phyloP scores from a whole-genome alignment of 2,329 filamentous ascomycete genomes.

The Phaeosphaeria sp. region DNA sequence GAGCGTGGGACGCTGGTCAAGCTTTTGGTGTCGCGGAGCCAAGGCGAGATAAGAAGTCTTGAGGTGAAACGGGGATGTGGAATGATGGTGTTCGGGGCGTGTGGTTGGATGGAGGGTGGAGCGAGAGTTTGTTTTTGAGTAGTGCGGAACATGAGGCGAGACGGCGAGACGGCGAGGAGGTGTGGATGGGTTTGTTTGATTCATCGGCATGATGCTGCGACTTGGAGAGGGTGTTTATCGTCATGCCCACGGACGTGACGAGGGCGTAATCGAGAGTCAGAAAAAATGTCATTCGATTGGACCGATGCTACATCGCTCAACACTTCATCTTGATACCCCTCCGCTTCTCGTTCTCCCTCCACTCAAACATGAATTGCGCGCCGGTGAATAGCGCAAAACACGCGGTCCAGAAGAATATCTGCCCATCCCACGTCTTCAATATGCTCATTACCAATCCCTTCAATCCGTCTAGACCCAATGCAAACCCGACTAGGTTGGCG shows the following conservation, averaged over 20 bases:
- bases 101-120: too few species aligned
- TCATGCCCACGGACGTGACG: too few species aligned
- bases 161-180: too few species aligned
- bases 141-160: too few species aligned
- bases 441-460: slow-evolving; percentile 78
- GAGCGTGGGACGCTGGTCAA: not conserved
- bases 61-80: not conserved
- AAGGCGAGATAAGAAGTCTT: not conserved
- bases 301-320: slow-evolving; percentile 47
- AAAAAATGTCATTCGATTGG: not conserved
- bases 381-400: slow-evolving; percentile 82
- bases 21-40: not conserved
- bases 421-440: slow-evolving; percentile 75
- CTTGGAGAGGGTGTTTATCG: too few species aligned
- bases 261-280: too few species aligned
- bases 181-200: too few species aligned
- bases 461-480: slow-evolving; percentile 87
- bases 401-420: slow-evolving; percentile 74
- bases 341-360: slow-evolving; percentile 82
- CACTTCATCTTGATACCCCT: slow-evolving; percentile 85
- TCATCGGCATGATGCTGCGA: too few species aligned
- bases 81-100: not conserved
- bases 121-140: too few species aligned
- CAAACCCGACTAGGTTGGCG: slow-evolving; percentile 94
- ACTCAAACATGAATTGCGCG: slow-evolving; percentile 95